Conservation (phyloP, 176 grass and related monocot genomes). For the Miscanthus lutarioriparius region DNA sequence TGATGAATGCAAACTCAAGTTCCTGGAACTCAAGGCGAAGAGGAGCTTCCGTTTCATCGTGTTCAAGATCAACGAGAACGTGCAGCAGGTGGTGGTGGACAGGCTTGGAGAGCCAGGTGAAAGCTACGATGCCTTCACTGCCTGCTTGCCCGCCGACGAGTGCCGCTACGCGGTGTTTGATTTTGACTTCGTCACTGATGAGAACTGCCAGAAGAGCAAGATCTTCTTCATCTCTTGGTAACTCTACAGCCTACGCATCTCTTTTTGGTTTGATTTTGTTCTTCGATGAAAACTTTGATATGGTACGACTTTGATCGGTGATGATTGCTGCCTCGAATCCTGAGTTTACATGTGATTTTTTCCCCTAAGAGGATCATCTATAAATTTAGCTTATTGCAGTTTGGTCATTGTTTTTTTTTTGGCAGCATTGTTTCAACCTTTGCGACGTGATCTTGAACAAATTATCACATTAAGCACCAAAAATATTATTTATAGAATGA, state of each 20-base stretch:
- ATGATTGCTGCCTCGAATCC: conserved; percentile 9
- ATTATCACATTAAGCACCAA: conserved; percentile 1
- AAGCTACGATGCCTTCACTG: conserved; percentile 79
- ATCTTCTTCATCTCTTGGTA: conserved; percentile 98
- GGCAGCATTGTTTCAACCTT: not conserved
- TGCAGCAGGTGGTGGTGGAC: conserved; percentile 89
- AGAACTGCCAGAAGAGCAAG: conserved; percentile 98
- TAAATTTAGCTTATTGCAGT: not conserved
- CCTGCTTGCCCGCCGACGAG: conserved; percentile 75
- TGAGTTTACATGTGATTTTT: not conserved
- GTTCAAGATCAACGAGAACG: conserved; percentile 98
- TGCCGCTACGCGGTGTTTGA: conserved; percentile 98
- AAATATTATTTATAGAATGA: not conserved
- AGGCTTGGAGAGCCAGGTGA: conserved; percentile 59
- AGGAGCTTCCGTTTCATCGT: conserved; percentile 98
- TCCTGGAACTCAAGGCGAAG: conserved; percentile 85
- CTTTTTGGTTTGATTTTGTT: not conserved
- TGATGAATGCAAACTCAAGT: conserved; percentile 97
- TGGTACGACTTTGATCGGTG: not conserved
- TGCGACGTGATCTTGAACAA: not conserved
- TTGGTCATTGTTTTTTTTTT: not conserved
- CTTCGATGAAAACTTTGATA: not conserved
- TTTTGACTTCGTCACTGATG: conserved; percentile 88
- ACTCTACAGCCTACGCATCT: not conserved
- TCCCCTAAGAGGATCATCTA: not conserved